Evolutionary conservation across 1,284 basidiomycete genomes (phyloP), one percentile per base, ranked within the genome.

Genomic region (Heterobasidion annosum): DNA sequence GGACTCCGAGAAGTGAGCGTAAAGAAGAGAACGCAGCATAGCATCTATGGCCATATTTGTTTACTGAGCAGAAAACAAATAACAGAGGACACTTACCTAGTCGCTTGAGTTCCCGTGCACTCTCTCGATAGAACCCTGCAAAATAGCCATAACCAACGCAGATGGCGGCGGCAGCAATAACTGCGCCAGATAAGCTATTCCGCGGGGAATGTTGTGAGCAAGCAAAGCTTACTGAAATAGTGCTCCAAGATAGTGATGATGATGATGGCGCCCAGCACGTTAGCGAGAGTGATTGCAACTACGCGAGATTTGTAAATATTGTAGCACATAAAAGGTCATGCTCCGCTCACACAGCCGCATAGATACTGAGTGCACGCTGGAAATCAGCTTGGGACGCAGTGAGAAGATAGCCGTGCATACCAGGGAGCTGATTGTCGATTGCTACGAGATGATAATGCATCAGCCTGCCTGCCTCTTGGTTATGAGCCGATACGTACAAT

Each of bases 1-100:
- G n/a, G 86, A 87, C 70, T 98, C 95, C 50, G 86, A 87, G 66
- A 94, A 92, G 68, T 93, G 91, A 8, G 89, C 83, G 65, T 94
- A 93, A 15, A 92, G 72, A 2, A 82, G 76, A 1, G 78, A 78
- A 25, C 82, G 74, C 43, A 86, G 61, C n/a, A 85, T 74, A 15
- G 82, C 78, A 68, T 87, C 83, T 76, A 25, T 5, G 25, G 25
- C 13, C 9, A 13, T 16, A 45, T 25, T 25, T 45, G 43, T n/a
- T 8, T n/a, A 45, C 43, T 19, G 0, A 16, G 3, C 15, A 9
- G n/a, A 13, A 45, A 16, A 8, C 16, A 15, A 49, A 18, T 56
- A 54, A 54, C 25, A 25, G 5, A 25, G 25, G 3, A 25, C 25
- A 25, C 63, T 45, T 66, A 78, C 77, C 77, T 34, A 83, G 70